Base-by-base conservation (phyloP, 2,329 filamentous ascomycete species). In the Colletotrichum spinosum region DNA sequence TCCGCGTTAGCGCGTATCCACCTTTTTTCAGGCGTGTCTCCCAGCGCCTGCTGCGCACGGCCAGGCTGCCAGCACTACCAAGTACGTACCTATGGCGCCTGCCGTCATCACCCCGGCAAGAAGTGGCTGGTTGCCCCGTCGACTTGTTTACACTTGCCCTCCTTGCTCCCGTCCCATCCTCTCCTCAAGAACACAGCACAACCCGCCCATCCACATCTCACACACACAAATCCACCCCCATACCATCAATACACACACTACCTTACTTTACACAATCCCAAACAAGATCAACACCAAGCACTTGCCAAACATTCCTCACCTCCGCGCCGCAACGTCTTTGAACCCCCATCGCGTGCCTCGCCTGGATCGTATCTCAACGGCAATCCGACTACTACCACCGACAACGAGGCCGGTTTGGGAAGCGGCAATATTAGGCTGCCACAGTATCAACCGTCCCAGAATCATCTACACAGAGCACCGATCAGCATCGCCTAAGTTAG, bases 61-160 rank as follows among this genome's bases (percentile, higher is more conserved):
- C 55, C 55, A 50, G 46, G 55, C 55, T 46, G 55, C 37, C 51
- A 46, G 55, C 55, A 58, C 25, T 25, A 25, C 1, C 25, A 25
- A 25, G 4, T 25, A 25, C 25, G 25, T 25, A 4, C 4, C 25
- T 25, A 51, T 48, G 37, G 54, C 48, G 53, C 54, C 60, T 67
- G 64, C 64, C 64, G 60, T 67, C 64, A 67, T 67, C 64, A 67
- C 64, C 64, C 64, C 60, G 54, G 64, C 59, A 64, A 65, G 54
- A 67, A 65, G 64, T 67, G 64, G 64, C 64, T 67, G 51, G 70
- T 71, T 71, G 70, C 70, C 68, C 68, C 52, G 69, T 67, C 70
- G 68, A 71, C 70, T 67, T 71, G 70, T 71, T 71, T 71, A 71
- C 70, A 61, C 60, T 60, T 63, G 64, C 60, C 50, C 64, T 65